Conservation (phyloP, 179 eudicot species). For the Beta macrorhiza region DNA sequence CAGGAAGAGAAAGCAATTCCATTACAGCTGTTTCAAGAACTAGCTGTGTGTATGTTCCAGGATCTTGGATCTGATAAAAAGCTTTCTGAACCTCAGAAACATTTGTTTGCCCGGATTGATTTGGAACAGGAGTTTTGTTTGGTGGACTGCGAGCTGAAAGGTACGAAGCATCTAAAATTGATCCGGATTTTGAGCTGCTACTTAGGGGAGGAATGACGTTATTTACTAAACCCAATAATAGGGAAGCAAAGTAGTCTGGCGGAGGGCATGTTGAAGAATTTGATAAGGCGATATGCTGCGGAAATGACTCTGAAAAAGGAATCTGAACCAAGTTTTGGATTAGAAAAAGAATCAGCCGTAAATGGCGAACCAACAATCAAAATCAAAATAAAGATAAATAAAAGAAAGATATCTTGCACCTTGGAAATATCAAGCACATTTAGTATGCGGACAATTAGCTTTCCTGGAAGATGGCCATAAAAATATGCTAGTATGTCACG, state of each 20-base stretch:
- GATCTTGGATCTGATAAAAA: conserved; percentile 94
- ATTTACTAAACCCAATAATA: conserved; percentile 72
- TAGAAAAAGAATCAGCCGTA: conserved; percentile 19
- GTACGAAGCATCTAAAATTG: conserved; percentile 49
- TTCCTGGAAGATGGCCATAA: conserved; percentile 90
- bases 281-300: conserved; percentile 68
- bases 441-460: conserved; percentile 76
- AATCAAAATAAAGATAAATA: not conserved
- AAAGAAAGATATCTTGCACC: conserved; percentile 38
- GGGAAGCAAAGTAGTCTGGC: conserved; percentile 84
- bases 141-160: conserved; percentile 47
- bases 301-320: conserved; percentile 92
- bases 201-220: conserved; percentile 77
- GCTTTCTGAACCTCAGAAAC: conserved; percentile 75
- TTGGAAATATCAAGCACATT: conserved; percentile 74
- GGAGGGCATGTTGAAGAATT: conserved; percentile 76
- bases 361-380: not conserved
- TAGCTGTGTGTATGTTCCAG: conserved; percentile 90
- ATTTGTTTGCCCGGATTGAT: conserved; percentile 56
- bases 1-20: conserved; percentile 88
- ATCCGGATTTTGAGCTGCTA: conserved; percentile 57
- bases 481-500: conserved; percentile 96
- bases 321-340: conserved; percentile 47
- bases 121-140: conserved; percentile 47
- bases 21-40: conserved; percentile 95